Conservation (phyloP, 2,329 filamentous ascomycete genomes). For the Fusarium sp. region DNA sequence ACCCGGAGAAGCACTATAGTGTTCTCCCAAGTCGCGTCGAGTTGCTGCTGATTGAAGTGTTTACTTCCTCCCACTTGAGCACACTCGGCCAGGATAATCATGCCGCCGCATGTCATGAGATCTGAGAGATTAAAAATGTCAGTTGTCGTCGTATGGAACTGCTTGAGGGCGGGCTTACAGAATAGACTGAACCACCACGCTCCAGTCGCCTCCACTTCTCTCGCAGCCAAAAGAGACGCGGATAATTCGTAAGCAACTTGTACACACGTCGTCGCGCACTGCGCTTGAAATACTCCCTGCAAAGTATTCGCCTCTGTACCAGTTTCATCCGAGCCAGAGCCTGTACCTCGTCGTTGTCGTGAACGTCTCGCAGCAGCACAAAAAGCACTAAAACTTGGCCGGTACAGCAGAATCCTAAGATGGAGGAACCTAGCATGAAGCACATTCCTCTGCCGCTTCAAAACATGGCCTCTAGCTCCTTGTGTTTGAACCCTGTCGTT, state of each 20-base stretch:
- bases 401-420: background rate
- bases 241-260: background rate
- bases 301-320: accelerated
- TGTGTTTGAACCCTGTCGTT: accelerated
- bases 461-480: accelerated
- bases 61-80: background rate
- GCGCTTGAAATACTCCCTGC: background rate
- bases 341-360: accelerated
- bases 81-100: background rate
- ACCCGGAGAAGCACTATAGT: background rate
- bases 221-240: background rate
- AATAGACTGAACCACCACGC: constrained; percentile 17
- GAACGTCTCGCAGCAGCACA: background rate
- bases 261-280: background rate
- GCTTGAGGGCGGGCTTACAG: background rate
- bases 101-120: background rate
- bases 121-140: too few relatives aligned
- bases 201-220: background rate
- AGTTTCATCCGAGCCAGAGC: accelerated
- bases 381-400: background rate
- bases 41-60: background rate
- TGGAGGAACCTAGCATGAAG: background rate
- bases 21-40: constrained; percentile 4
- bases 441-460: background rate
- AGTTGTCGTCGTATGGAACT: too few relatives aligned